A percentile compares a stretch with the other conserved stretches of the same genome.
These are phyloP conservation scores for Carex arenaria DNA, from an alignment of 202 grass and related monocot species.

Conservation along the genomic window DNA sequence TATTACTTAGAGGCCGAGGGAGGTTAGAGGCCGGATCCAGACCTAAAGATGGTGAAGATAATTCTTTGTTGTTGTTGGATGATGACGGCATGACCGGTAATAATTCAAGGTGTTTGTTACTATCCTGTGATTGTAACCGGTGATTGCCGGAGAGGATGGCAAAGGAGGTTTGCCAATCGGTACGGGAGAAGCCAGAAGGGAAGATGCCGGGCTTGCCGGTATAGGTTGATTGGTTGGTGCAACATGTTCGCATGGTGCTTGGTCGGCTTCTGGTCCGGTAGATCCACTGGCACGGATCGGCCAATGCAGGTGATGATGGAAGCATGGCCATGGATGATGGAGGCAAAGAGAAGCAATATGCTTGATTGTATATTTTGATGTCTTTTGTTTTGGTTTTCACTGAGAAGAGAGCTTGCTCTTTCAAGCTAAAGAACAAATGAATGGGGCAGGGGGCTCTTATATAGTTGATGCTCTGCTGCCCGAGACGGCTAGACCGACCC, in stretches of 20 bases:
- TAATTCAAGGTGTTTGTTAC: not conserved
- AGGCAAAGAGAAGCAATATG: not conserved
- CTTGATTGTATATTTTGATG: not conserved
- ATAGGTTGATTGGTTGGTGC: not conserved
- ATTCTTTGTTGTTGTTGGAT: slow-evolving; percentile 4
- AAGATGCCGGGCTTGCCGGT: not conserved
- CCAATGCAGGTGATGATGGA: not conserved
- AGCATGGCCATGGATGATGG: not conserved
- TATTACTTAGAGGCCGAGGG: slow-evolving; percentile 57
- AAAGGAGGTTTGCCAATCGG: slow-evolving; percentile 61
- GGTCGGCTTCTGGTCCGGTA: not conserved
- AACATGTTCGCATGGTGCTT: not conserved
- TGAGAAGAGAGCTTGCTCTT: not conserved
- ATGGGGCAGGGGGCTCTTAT: not conserved
- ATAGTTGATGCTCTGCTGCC: not conserved
- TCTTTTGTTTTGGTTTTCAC: not conserved
- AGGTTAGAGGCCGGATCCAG: not conserved
- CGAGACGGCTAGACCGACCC: not conserved
- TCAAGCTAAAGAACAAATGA: not conserved
- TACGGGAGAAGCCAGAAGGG: slow-evolving; percentile 16
- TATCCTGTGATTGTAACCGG: not conserved
- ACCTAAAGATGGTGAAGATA: slow-evolving; percentile 19
- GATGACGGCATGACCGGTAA: not conserved
- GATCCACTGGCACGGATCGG: not conserved
- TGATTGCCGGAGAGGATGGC: slow-evolving; percentile 70